Base-by-base conservation (phyloP, 23 red algal genomes). In the Cyanidioschyzon merolae region DNA sequence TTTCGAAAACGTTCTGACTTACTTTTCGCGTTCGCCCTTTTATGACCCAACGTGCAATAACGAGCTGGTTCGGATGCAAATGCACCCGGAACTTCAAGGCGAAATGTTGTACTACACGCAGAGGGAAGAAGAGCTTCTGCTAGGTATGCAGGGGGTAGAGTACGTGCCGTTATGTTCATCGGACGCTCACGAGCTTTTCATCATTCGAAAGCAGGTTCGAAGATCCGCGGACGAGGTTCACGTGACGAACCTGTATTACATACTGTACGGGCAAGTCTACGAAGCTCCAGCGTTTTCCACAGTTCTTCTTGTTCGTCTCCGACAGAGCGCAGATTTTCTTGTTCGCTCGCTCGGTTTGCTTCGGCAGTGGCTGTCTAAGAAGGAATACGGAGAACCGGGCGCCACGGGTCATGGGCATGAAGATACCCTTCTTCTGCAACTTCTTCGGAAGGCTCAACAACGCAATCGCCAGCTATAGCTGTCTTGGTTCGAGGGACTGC, bases 21-120 rank as follows among this genome's bases (percentile, higher is more conserved):
- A 98, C 68, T 98, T 98, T 68, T 86, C 88, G 29, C 79, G 74
- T 21, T 98, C 94, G 16, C 94, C 89, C 25, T 98, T 98, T 63
- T 98, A 98, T 84, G 89, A 98, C 63, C 15, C 58, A 40, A 40
- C 40, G 0, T 91, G 87, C 76, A 91, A 92, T 83, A 98, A 98
- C 50, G 88, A 98, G 74, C 79, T 87, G 36, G 77, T 92, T 75
- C 82, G 84, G 15, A 88, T 91, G 88, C 94, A 98, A 45, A 74
- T 67, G n/a, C 3, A 71, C 32, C 86, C 91, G 2, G 84, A 98
- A 74, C 81, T 68, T 26, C 58, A 80, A 38, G 34, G 24, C 7
- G 75, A 7, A 39, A 74, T 15, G 12, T 37, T 74, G 36, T 74
- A 3, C 24, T 74, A 15, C 39, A 74, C 68, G 24, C 68, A 3